A percentile compares a stretch with the other conserved stretches of the same genome.
phyloP scores from a whole-genome alignment of 331 rosid genomes.

The Cydonia oblonga region DNA sequence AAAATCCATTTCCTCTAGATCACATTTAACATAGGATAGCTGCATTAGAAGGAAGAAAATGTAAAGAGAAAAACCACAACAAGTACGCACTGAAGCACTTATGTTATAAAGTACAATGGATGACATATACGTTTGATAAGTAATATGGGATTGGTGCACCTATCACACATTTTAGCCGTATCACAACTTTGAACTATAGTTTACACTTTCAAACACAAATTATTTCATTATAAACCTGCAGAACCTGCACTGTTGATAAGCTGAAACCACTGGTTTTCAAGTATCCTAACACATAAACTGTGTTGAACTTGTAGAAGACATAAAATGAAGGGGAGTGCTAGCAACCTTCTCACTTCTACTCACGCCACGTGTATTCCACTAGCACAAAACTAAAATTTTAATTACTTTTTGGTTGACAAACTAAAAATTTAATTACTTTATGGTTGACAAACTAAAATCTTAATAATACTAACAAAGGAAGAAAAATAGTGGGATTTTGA shows the following conservation, averaged over 20 bases:
- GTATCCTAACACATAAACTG: neutral
- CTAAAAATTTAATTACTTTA: no score
- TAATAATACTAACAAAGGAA: no score
- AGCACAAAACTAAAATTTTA: no score
- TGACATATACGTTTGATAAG: neutral
- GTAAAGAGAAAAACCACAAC: neutral
- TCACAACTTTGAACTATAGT: neutral
- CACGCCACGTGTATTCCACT: no score
- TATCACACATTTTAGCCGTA: neutral
- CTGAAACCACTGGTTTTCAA: neutral
- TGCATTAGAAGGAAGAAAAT: constrained; percentile 33
- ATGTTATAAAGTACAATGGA: neutral
- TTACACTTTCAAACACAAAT: neutral
- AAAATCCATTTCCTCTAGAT: constrained; percentile 87
- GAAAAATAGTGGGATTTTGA: no score
- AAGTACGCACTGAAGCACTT: neutral
- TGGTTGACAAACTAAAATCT: no score
- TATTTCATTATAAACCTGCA: neutral
- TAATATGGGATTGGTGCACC: neutral
- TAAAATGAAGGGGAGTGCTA: neutral
- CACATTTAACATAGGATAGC: constrained; percentile 71
- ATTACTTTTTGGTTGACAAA: no score
- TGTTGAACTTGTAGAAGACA: neutral
- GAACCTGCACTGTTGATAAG: neutral
- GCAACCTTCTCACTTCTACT: no score